Conservation (phyloP, 495 filamentous ascomycete species). For the Hypoxylon trugodes region DNA sequence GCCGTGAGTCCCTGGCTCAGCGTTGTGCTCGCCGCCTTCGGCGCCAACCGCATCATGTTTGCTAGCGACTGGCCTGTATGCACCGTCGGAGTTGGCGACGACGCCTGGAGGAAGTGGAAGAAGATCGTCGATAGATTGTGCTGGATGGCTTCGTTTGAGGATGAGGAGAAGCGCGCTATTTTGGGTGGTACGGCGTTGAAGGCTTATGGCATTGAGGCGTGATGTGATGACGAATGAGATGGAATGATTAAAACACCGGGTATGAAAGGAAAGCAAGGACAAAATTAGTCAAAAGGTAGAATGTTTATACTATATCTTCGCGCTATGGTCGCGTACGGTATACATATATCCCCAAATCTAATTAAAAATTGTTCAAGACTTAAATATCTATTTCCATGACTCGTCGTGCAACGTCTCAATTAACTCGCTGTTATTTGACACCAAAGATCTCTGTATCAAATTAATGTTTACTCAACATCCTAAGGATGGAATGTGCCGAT, state of each 20-base stretch:
- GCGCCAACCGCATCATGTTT: slow-evolving; percentile 79
- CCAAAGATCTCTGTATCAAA: not conserved
- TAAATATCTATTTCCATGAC: not conserved
- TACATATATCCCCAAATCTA: slow-evolving; percentile 1
- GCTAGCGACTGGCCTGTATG: slow-evolving; percentile 92
- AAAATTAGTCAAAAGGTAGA: not conserved
- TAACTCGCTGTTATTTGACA: not conserved
- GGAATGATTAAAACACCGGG: not conserved
- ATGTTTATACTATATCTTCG: slow-evolving; percentile 2
- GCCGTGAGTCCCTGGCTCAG: slow-evolving; percentile 70
- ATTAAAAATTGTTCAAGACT: not conserved
- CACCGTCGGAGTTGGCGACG: slow-evolving; percentile 68
- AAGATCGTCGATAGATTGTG: slow-evolving; percentile 67
- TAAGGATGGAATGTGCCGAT: slow-evolving; percentile 4
- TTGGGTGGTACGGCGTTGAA: slow-evolving; percentile 74
- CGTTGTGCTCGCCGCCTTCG: slow-evolving; percentile 72
- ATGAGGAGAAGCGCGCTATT: slow-evolving; percentile 66
- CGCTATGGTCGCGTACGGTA: not conserved
- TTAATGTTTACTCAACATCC: slow-evolving; percentile 6
- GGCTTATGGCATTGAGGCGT: slow-evolving; percentile 66
- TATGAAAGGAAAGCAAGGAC: not conserved
- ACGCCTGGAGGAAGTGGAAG: slow-evolving; percentile 65
- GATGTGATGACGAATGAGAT: not conserved
- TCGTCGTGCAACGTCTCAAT: not conserved
- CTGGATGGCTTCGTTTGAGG: slow-evolving; percentile 61